These are phyloP conservation scores for Ceratobasidium papillatum DNA, from an alignment of 1,284 basidiomycete genomes.

Conservation along the genomic window DNA sequence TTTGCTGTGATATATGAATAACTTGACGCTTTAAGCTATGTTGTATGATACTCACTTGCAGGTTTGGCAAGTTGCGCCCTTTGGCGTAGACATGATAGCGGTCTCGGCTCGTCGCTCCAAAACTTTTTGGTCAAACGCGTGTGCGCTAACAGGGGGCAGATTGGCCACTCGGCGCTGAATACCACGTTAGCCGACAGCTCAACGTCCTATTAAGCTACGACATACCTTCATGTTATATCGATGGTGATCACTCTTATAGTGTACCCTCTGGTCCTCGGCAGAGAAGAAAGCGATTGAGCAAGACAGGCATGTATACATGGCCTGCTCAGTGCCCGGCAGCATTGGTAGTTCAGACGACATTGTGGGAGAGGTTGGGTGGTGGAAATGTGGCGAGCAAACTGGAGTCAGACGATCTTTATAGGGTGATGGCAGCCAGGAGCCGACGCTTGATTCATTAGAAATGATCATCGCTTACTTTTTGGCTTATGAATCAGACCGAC, in stretches of 20 bases:
- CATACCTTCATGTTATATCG: constrained; percentile 93
- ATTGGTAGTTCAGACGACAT: constrained; percentile 31
- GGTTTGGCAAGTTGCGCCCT: constrained; percentile 74
- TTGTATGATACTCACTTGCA: constrained; percentile 70
- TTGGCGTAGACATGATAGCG: constrained; percentile 70
- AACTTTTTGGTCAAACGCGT: constrained; percentile 92
- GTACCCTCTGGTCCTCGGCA: constrained; percentile 86
- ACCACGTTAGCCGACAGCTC: constrained; percentile 5
- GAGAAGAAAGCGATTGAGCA: constrained; percentile 90
- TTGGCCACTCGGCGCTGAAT: constrained; percentile 82
- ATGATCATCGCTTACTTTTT: constrained; percentile 36
- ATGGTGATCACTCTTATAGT: constrained; percentile 96
- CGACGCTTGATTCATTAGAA: constrained; percentile 35
- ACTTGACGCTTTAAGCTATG: neutral
- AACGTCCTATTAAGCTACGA: neutral
- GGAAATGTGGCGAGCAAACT: neutral
- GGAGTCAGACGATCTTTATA: constrained; percentile 1
- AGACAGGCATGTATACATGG: constrained; percentile 87
- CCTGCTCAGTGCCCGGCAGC: constrained; percentile 37
- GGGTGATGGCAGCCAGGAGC: constrained; percentile 9
- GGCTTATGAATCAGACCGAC: constrained; percentile 18
- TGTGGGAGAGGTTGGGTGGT: neutral
- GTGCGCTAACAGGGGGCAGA: constrained; percentile 83
- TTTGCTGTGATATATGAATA: constrained; percentile 66
- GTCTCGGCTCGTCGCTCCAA: constrained; percentile 78